Percentiles rank a stretch among this genome's conserved stretches.
Conservation (phyloP, 1,139 yeast genomes). For the Kodamaea alishanica region DNA sequence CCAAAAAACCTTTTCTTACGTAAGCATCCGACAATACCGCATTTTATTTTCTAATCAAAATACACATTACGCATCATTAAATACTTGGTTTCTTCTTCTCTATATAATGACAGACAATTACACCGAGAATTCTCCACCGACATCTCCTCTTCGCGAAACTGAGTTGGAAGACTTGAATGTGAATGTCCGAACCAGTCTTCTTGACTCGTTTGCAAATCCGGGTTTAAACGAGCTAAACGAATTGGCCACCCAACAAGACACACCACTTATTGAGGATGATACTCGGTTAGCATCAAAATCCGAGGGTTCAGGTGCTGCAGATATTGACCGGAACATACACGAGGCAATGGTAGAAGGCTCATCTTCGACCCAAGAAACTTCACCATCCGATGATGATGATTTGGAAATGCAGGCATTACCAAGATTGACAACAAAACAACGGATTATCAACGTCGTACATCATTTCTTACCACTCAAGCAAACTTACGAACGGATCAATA, state of each 20-base stretch:
- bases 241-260: background rate
- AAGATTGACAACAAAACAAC: constrained; percentile 24
- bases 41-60: no score
- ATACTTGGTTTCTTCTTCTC: no score
- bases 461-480: constrained; percentile 39
- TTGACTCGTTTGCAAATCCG: constrained; percentile 10
- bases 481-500: constrained; percentile 43
- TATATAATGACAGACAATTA: no score
- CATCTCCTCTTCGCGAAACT: background rate
- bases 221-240: constrained; percentile 2
- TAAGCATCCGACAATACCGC: no score
- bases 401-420: constrained; percentile 22
- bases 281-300: background rate
- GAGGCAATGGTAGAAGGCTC: constrained; percentile 6
- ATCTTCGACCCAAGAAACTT: background rate
- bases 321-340: constrained; percentile 1
- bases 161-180: constrained; percentile 4
- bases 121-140: no score
- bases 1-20: no score
- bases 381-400: constrained; percentile 8
- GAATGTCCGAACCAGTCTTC: constrained; percentile 4
- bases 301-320: background rate
- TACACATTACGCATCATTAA: no score
- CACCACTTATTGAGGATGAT: background rate
- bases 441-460: constrained; percentile 32